Base-by-base conservation (phyloP, 257 asterid species). In the Lithospermum erythrorhizon region DNA sequence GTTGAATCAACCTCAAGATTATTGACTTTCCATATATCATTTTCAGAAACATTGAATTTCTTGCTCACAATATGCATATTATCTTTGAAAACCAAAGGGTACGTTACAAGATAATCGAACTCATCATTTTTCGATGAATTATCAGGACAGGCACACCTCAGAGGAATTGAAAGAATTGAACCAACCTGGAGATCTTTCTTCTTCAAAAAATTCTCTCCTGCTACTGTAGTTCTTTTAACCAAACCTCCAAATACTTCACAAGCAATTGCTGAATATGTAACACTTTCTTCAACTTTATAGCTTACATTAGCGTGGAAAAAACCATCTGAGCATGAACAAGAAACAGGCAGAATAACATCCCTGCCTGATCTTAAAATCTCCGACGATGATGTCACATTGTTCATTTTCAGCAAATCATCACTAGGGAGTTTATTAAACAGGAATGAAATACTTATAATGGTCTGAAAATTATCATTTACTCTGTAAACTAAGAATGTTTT, bases 131-230 rank as follows among this genome's bases (percentile, higher is more conserved):
- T 10, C 5, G 69, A 61, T 0, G 16, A 13, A 3, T 72, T 62
- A 65, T 72, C 81, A 52, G 87, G 91, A 59, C 95, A 88, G 24
- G 96, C 86, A 20, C 95, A 88, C 68, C 76, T 88, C 60, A 83
- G 32, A 6, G 95, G 95, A 21, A 83, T 79, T 2, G 21, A 62
- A 56, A 85, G 32, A 17, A 49, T 2, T 9, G 79, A 61, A 29
- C 87, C 88, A 10, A 63, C 69, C 23, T 14, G 56, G 24, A 80
- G 64, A 21, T 48, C 37, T 5, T 58, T 25, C 23, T 47, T 18
- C 2, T 13, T 18, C 0, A n/a, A 61, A 59, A n/a, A 37, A 19
- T 79, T 81, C 14, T 65, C 78, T 35, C 73, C 79, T 9, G 55
- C n/a, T 51, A 85, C n/a, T 0, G 81, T 61, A 9, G 64, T 24